Evolutionary conservation across 495 filamentous ascomycete species (phyloP).

Genomic region (Talaromyces nanjingensis): DNA sequence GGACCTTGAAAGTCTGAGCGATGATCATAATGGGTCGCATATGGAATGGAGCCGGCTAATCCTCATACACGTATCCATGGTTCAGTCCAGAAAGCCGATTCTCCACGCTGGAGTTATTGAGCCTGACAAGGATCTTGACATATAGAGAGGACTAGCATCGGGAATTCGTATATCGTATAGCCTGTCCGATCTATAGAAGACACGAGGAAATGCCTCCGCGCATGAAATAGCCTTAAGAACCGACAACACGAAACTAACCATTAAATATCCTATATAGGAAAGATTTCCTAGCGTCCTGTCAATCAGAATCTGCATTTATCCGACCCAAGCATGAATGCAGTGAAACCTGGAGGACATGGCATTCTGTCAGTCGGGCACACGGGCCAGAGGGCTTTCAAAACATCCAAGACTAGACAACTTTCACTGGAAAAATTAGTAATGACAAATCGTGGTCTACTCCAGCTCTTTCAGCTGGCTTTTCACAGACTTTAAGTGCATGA

Average conservation of each 20-base stretch:
- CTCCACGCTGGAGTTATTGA: neutral
- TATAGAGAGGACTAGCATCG: neutral
- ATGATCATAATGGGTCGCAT: neutral
- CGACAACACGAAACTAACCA: neutral
- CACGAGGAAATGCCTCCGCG: neutral
- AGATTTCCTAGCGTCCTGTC: neutral
- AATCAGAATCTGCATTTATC: neutral
- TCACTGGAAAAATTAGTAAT: neutral
- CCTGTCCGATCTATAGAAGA: neutral
- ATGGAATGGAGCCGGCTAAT: neutral
- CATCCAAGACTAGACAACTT: neutral
- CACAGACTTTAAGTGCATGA: neutral
- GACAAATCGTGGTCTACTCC: neutral
- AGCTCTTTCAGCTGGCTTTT: neutral
- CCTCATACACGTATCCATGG: neutral
- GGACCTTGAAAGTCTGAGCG: neutral
- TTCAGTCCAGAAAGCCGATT: neutral
- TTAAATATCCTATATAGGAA: neutral
- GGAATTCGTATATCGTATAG: neutral
- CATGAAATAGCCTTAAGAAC: neutral
- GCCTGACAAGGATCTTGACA: neutral
- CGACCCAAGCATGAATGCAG: neutral
- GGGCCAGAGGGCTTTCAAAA: neutral
- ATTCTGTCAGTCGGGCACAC: neutral
- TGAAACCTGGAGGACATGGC: neutral